These are phyloP conservation scores for Chloromonas sp. DNA, from an alignment of 163 green algal genomes.

Conservation along the genomic window DNA sequence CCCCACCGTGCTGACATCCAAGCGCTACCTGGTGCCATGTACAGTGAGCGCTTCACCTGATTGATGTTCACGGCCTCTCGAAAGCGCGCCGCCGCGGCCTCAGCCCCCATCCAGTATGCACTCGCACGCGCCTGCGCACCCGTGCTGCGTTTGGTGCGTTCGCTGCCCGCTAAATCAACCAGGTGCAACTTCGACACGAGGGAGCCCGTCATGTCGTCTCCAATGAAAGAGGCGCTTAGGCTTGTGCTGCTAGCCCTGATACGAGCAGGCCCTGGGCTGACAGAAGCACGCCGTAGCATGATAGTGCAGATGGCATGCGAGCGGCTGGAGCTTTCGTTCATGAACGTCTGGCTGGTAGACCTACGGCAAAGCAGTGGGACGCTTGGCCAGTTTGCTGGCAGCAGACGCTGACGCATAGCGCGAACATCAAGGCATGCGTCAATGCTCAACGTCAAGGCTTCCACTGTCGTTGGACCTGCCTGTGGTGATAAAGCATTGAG, in stretches of 20 bases:
- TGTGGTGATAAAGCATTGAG: no score
- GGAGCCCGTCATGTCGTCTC: neutral
- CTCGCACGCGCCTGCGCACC: slow-evolving; percentile 11
- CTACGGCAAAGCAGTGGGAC: slow-evolving; percentile 16
- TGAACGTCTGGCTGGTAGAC: slow-evolving; percentile 42
- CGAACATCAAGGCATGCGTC: no score
- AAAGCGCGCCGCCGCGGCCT: slow-evolving; percentile 44
- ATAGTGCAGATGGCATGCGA: slow-evolving; percentile 72
- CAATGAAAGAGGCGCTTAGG: neutral
- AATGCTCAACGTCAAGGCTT: no score
- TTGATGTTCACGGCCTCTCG: slow-evolving; percentile 82
- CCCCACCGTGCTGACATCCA: no score
- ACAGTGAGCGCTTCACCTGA: slow-evolving; percentile 19
- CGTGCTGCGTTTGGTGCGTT: slow-evolving; percentile 33
- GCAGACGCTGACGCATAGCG: no score
- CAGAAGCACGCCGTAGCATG: slow-evolving; percentile 20
- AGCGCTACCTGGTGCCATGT: no score
- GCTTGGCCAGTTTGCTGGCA: no score
- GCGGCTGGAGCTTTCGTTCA: slow-evolving; percentile 58
- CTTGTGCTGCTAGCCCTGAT: neutral
- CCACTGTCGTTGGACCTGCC: no score
- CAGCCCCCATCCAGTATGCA: slow-evolving; percentile 8
- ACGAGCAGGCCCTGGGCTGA: neutral
- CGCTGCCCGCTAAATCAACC: slow-evolving; percentile 59
- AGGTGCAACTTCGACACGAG: slow-evolving; percentile 51